These are phyloP conservation scores for Claviceps humidiphila DNA, from an alignment of 2,329 filamentous ascomycete genomes.

Conservation along the genomic window DNA sequence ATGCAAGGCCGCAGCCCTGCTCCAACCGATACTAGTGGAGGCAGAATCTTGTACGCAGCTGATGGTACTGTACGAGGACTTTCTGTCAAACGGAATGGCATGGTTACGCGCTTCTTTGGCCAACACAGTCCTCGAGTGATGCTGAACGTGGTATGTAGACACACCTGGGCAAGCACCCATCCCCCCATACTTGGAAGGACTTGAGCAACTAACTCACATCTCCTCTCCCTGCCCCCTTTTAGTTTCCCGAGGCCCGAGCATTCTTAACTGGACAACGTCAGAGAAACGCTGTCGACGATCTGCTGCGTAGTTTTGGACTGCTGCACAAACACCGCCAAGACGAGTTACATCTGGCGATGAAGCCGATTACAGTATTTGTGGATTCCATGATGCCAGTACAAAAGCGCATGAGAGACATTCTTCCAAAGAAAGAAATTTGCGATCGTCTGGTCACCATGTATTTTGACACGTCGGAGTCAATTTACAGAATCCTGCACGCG, in stretches of 20 bases:
- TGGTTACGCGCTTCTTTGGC: slow-evolving; percentile 38
- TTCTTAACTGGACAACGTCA: slow-evolving; percentile 3
- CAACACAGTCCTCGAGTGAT: slow-evolving; percentile 40
- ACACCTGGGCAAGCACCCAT: neutral
- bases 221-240: neutral
- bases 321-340: slow-evolving; percentile 35
- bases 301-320: slow-evolving; percentile 31
- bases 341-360: slow-evolving; percentile 31
- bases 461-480: slow-evolving; percentile 35
- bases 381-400: slow-evolving; percentile 45
- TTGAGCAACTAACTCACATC: neutral
- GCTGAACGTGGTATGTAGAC: slow-evolving; percentile 35
- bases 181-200: neutral
- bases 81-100: slow-evolving; percentile 32
- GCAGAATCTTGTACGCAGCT: slow-evolving; percentile 21
- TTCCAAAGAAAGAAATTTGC: slow-evolving; percentile 37
- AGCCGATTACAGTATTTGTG: slow-evolving; percentile 42
- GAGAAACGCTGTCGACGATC: slow-evolving; percentile 21
- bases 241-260: slow-evolving; percentile 8
- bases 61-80: slow-evolving; percentile 35
- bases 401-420: slow-evolving; percentile 43
- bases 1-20: slow-evolving; percentile 29
- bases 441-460: slow-evolving; percentile 37
- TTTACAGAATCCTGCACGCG: slow-evolving; percentile 40
- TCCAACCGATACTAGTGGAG: slow-evolving; percentile 21